Conservation (phyloP, 306 rosid genomes). For the Arachis stenosperma region DNA sequence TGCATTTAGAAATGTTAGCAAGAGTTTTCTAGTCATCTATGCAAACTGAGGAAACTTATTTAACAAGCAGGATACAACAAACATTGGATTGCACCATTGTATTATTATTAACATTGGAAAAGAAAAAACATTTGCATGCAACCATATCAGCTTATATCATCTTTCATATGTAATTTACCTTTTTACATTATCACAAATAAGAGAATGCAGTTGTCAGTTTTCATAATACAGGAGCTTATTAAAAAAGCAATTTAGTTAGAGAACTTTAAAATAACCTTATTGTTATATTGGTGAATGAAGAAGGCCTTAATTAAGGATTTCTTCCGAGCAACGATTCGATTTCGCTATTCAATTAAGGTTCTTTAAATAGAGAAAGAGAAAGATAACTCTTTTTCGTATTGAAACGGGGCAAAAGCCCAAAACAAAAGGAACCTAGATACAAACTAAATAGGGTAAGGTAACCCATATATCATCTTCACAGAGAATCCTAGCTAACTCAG, state of each 20-base stretch:
- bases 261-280: not conserved
- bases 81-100: conserved; percentile 7
- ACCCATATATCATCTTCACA: too few relatives aligned
- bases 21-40: conserved; percentile 21
- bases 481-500: too few relatives aligned
- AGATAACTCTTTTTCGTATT: too few relatives aligned
- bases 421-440: too few relatives aligned
- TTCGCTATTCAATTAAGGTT: too few relatives aligned
- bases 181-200: not conserved
- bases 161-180: not conserved
- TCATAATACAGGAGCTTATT: not conserved
- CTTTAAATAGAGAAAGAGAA: too few relatives aligned
- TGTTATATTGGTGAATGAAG: too few relatives aligned
- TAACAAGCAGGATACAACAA: conserved; percentile 16
- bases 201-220: conserved; percentile 22
- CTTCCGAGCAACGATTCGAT: too few relatives aligned
- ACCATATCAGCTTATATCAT: conserved; percentile 12
- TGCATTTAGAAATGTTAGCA: conserved; percentile 36
- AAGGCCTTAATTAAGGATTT: too few relatives aligned
- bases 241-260: conserved; percentile 19
- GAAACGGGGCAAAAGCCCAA: too few relatives aligned
- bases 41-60: conserved; percentile 19
- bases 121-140: conserved; percentile 19
- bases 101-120: not conserved
- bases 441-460: too few relatives aligned